Conservation (phyloP, 768 basidiomycete species). For the Lactifluus volemus region DNA sequence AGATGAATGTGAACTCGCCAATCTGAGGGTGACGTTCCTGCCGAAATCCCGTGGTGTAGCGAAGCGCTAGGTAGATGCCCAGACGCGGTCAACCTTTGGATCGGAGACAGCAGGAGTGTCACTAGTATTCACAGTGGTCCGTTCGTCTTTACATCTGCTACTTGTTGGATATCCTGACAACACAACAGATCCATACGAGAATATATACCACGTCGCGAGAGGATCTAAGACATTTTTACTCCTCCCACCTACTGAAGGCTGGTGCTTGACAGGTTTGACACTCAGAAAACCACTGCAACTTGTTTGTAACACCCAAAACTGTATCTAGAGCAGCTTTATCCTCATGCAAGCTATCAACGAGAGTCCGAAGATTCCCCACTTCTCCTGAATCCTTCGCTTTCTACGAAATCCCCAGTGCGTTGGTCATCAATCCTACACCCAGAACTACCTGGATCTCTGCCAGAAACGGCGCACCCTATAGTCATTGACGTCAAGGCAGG, state of each 20-base stretch:
- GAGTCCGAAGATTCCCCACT: constrained; percentile 21
- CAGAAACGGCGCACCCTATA: constrained; percentile 53
- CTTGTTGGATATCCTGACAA: neutral
- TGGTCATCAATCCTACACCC: constrained; percentile 78
- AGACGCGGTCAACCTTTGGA: constrained; percentile 93
- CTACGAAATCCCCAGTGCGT: constrained; percentile 41
- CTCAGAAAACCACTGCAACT: constrained; percentile 1
- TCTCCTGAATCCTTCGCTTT: constrained; percentile 48
- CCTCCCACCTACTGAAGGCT: constrained; percentile 83
- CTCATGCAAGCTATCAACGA: constrained; percentile 50
- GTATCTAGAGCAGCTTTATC: constrained; percentile 46
- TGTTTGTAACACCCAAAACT: neutral
- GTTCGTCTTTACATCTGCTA: constrained; percentile 12
- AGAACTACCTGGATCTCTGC: constrained; percentile 36
- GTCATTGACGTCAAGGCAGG: constrained; percentile 58
- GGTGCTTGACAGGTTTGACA: constrained; percentile 63
- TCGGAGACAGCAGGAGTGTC: constrained; percentile 65
- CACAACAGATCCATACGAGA: constrained; percentile 77
- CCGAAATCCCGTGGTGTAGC: constrained; percentile 64
- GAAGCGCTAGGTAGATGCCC: constrained; percentile 68
- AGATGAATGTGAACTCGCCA: constrained; percentile 49
- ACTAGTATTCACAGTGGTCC: constrained; percentile 85
- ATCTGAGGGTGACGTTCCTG: constrained; percentile 59
- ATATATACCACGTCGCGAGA: constrained; percentile 81
- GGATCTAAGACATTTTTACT: constrained; percentile 83